Conservation (phyloP, 345 rosid species). For the Nephelium lappaceum region DNA sequence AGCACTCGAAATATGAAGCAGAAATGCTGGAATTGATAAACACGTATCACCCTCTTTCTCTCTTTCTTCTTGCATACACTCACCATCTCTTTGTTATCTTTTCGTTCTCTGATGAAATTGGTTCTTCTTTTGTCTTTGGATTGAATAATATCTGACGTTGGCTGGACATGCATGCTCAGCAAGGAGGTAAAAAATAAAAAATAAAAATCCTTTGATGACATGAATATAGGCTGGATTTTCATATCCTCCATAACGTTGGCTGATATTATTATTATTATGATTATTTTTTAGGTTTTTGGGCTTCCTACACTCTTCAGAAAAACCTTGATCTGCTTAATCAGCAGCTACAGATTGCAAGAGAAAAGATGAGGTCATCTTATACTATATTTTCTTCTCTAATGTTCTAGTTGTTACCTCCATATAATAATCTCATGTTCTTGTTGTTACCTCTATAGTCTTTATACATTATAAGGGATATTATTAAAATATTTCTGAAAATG, state of each 20-base stretch:
- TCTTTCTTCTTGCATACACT: neutral
- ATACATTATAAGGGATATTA: too few relatives aligned
- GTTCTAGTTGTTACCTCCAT: too few relatives aligned
- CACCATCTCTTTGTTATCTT: neutral
- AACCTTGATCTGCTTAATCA: slow-evolving; percentile 21
- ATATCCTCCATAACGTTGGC: neutral
- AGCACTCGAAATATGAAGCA: slow-evolving; percentile 29
- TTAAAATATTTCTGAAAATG: too few relatives aligned
- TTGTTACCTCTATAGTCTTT: too few relatives aligned
- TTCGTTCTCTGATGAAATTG: neutral
- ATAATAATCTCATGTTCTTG: too few relatives aligned
- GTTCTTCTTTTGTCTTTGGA: slow-evolving; percentile 1
- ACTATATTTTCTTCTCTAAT: neutral
- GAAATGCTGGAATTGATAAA: slow-evolving; percentile 28
- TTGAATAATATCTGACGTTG: slow-evolving; percentile 7
- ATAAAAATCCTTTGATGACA: neutral
- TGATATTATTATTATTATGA: too few relatives aligned
- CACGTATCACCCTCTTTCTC: slow-evolving; percentile 18
- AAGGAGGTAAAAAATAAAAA: slow-evolving; percentile 22
- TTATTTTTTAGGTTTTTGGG: too few relatives aligned
- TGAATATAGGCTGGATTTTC: neutral
- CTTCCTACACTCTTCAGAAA: slow-evolving; percentile 30
- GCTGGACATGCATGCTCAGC: slow-evolving; percentile 19
- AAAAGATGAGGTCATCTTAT: slow-evolving; percentile 31
- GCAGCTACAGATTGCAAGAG: slow-evolving; percentile 10